These are phyloP conservation scores for Antitrichia curtipendula DNA, from an alignment of 225 moss, liverwort and hornwort genomes.

Conservation along the genomic window DNA sequence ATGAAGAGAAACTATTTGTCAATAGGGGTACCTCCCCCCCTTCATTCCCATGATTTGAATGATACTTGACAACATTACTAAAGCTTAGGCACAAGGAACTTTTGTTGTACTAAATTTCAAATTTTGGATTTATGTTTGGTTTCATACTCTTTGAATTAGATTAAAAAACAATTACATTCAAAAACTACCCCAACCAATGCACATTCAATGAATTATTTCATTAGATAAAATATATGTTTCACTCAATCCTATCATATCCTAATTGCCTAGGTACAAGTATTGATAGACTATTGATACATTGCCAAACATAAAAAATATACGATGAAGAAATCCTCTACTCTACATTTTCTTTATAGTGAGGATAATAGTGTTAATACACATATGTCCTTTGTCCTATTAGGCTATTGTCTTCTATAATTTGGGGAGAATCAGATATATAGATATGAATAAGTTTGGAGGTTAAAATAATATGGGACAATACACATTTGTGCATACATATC, in stretches of 20 bases:
- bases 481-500: neutral
- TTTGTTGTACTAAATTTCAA: too few relatives aligned
- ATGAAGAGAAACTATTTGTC: too few relatives aligned
- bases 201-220: too few relatives aligned
- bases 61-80: too few relatives aligned
- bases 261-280: neutral
- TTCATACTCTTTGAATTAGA: too few relatives aligned
- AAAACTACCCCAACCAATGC: too few relatives aligned
- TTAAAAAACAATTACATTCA: too few relatives aligned
- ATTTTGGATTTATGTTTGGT: too few relatives aligned
- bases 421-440: too few relatives aligned
- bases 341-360: neutral
- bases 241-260: neutral
- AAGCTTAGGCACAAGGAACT: neutral
- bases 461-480: neutral
- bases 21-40: too few relatives aligned
- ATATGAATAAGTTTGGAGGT: neutral
- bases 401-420: neutral
- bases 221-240: neutral
- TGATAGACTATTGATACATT: neutral
- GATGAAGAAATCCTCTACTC: too few relatives aligned
- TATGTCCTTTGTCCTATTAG: neutral
- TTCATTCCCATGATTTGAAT: too few relatives aligned
- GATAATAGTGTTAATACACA: neutral
- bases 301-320: neutral